Evolutionary conservation across 805 yeast genomes (phyloP), one percentile per base, ranked within the genome.

Genomic region (Yamadazyma sp.): DNA sequence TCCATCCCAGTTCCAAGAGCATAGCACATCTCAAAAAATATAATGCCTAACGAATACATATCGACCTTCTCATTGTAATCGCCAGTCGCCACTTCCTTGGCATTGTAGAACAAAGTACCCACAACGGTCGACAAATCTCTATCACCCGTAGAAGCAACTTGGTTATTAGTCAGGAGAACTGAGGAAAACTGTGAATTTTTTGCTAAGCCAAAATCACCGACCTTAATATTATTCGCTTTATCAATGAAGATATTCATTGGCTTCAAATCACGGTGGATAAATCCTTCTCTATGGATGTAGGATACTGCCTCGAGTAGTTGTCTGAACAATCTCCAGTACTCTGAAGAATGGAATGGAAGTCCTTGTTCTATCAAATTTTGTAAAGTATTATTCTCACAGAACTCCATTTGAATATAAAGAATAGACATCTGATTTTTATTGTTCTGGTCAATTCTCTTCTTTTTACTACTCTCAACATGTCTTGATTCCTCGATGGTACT

Each of bases 201-300:
- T 0, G 99, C 99, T 41, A 93, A 73, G 0, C 99, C 99, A 62
- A 93, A 93, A 57, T 93, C 99, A 53, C 99, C 99, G 28, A 93
- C 83, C 57, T 93, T 93, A 41, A 93, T 81, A 53, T 91, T 89
- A 48, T 84, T 81, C 1, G 85, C 77, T 47, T 84, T 84, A 59
- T 93, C 99, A 50, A 93, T 89, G 67, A 93, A 93, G 55, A 93
- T 87, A 57, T 93, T 93, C 75, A 86, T 85, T 1, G 99, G 98
- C 57, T 93, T 93, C 50, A 93, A 71, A 57, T 93, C 99, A 41
- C 99, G 73, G 61, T 93, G 99, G 45, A 93, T 90, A 34, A 91
- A 89, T 1, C 97, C 96, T 55, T 87, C 95, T 0, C 88, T 73
- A 54, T 93, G 99, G 32, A 93, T 90, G 55, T 91, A 93, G 10